Conservation (phyloP, 257 asterid genomes). For the Parsonsia alboflavescens region DNA sequence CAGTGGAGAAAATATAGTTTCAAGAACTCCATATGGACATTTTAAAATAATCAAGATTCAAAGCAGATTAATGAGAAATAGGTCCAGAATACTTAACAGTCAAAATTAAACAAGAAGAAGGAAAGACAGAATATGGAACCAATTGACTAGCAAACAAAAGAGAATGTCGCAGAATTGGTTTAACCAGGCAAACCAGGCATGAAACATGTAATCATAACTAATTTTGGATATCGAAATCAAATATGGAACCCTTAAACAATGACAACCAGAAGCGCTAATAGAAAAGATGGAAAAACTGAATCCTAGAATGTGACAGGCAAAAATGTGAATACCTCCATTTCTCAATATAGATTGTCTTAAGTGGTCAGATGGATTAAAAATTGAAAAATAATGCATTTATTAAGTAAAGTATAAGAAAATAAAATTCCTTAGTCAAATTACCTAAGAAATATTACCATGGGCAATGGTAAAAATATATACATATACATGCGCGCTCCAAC, state of each 20-base stretch:
- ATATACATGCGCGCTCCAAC: too few species aligned
- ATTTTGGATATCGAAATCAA: background rate
- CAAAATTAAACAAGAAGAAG: background rate
- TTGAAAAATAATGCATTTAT: too few species aligned
- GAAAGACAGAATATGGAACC: background rate
- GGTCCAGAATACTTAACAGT: background rate
- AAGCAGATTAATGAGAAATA: background rate
- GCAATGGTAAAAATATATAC: too few species aligned
- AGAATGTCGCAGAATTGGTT: background rate
- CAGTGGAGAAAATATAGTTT: background rate
- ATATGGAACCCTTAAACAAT: background rate
- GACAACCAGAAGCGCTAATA: background rate
- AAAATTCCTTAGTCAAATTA: too few species aligned
- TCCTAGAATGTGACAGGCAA: too few species aligned
- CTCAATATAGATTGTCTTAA: too few species aligned
- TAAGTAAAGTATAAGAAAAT: too few species aligned
- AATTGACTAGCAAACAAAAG: background rate
- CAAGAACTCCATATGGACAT: background rate
- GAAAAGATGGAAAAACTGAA: background rate
- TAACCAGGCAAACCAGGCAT: background rate
- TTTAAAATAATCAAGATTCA: background rate
- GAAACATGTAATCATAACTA: background rate
- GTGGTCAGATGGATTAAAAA: too few species aligned
- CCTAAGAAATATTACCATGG: too few species aligned
- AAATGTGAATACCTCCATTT: too few species aligned